phyloP scores from a whole-genome alignment of 1,139 yeast species.

The Yamadazyma diddensiae region DNA sequence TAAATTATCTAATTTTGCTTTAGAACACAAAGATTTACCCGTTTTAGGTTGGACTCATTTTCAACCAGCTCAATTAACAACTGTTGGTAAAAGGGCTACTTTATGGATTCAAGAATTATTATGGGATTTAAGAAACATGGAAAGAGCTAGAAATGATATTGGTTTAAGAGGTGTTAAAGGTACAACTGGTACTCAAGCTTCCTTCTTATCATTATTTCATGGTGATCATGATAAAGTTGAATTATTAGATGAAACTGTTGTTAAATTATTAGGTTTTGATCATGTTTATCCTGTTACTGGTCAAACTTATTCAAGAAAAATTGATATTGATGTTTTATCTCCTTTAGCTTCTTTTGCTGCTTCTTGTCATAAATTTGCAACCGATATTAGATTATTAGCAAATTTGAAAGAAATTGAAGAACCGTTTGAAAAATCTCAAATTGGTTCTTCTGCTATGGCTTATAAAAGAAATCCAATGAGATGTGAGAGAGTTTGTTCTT shows the following conservation, averaged over 20 bases:
- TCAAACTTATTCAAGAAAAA: conserved; percentile 96
- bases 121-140: conserved; percentile 96
- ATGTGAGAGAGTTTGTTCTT: conserved; percentile 96
- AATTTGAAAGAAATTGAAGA: conserved; percentile 97
- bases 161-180: conserved; percentile 99
- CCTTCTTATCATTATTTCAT: conserved; percentile 90
- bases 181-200: conserved; percentile 98
- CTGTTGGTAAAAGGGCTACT: conserved; percentile 98
- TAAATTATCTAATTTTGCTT: conserved; percentile 82
- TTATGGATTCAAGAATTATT: conserved; percentile 96
- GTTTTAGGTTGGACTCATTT: conserved; percentile 99
- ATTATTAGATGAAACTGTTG: conserved; percentile 84
- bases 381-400: conserved; percentile 93
- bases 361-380: conserved; percentile 95
- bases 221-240: conserved; percentile 98
- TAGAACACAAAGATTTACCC: conserved; percentile 91
- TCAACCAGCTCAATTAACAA: conserved; percentile 98
- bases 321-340: conserved; percentile 89
- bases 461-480: conserved; percentile 99
- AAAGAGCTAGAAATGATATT: conserved; percentile 92
- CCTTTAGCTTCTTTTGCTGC: conserved; percentile 97
- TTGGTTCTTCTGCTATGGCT: conserved; percentile 99
- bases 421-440: conserved; percentile 96
- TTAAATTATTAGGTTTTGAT: conserved; percentile 88
- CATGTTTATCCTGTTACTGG: conserved; percentile 97